Evolutionary conservation across 176 grass and related monocot genomes (phyloP), one percentile per base, ranked within the genome.

Genomic region (Carex parvula): DNA sequence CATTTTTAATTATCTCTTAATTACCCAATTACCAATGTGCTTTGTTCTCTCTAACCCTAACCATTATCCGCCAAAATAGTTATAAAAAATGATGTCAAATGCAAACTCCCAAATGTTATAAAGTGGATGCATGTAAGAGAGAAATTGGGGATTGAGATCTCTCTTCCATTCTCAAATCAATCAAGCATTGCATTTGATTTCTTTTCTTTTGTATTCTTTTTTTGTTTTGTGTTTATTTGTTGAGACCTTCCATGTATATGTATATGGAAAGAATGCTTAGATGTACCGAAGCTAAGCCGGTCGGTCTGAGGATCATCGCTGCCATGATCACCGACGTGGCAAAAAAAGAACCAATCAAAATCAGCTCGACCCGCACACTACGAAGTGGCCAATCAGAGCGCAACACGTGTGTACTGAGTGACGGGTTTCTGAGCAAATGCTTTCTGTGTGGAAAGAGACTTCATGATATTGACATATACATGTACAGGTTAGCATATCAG

Each of bases 391-490:
- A 52, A 75, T 75, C 46, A 53, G 42, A 75, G 8, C 8, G 42
- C 71, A 21, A 75, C 41, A 24, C 6, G 71, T 75, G 18, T 75
- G 42, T 20, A 37, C 3, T 18, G 10, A 18, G 39, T 53, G 71
- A 75, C 8, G 71, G 41, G 18, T 52, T 52, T 75, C 17, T 75
- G 42, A 75, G 41, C 39, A 75, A 41, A 75, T 75, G 71, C 10
- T 73, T 39, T 13, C 69, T 73, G 69, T 73, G 69, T 73, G 69
- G 16, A 10, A 73, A 48, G 69, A 73, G 35, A 1, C 69, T 73
- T 73, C 69, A 12, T 48, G 37, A 44, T 26, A 73, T 73, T 73
- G 69, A 73, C 42, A 48, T 73, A 21, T 73, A 73, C 69, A 73
- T 73, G 69, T 73, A 73, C 42, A 73, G 69, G 69, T 73, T 73